Evolutionary conservation across 2,329 filamentous ascomycete species (phyloP).

Genomic region (Aspergillus candidus): DNA sequence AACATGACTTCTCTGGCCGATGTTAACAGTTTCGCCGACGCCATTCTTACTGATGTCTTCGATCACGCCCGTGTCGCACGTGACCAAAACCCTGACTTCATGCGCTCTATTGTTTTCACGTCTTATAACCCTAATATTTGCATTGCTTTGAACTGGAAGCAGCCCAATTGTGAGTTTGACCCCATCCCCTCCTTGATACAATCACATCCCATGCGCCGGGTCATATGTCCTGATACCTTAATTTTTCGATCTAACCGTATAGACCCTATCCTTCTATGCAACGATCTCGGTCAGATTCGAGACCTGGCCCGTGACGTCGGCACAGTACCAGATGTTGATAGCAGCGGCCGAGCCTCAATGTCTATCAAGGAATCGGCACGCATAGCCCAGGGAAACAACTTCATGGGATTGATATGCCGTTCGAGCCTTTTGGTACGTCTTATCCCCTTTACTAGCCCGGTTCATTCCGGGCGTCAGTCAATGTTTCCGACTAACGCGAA

Average conservation of each 20-base stretch:
- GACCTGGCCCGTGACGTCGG: constrained; percentile 33
- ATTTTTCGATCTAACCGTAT: background rate
- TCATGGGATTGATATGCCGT: constrained; percentile 93
- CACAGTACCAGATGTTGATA: constrained; percentile 43
- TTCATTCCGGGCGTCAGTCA: too few relatives aligned
- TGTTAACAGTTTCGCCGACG: constrained; percentile 80
- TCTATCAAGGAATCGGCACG: constrained; percentile 94
- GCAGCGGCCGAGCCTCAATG: constrained; percentile 65
- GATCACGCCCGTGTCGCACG: constrained; percentile 73
- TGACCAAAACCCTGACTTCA: constrained; percentile 61
- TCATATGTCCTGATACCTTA: background rate
- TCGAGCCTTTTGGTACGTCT: constrained; percentile 72
- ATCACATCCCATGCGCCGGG: constrained; percentile 5
- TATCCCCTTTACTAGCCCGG: background rate
- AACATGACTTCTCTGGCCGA: constrained; percentile 70
- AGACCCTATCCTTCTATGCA: constrained; percentile 90
- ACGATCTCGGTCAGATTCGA: constrained; percentile 66
- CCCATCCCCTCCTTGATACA: background rate
- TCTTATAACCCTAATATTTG: constrained; percentile 88
- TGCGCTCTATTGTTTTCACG: constrained; percentile 86
- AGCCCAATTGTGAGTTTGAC: constrained; percentile 71
- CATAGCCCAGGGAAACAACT: constrained; percentile 90
- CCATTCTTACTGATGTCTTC: constrained; percentile 78
- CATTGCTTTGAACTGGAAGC: constrained; percentile 96
- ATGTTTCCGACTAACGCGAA: background rate